A percentile compares a stretch with the other conserved stretches of the same genome.
Conservation (phyloP, 331 rosid species). For the Arachis monticola region DNA sequence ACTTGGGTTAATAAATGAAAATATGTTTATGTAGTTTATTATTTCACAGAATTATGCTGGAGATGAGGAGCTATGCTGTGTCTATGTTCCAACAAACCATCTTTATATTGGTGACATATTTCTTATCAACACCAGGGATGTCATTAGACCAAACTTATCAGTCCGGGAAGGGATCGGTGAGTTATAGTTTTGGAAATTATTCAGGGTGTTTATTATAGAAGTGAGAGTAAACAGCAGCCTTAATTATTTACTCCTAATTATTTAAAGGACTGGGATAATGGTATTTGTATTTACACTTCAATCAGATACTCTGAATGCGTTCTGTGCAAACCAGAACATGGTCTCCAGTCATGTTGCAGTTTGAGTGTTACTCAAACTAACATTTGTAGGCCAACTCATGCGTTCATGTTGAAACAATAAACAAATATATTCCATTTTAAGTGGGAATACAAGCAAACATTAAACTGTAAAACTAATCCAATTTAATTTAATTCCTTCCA, state of each 20-base stretch:
- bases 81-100: slow-evolving; percentile 98
- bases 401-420: slow-evolving; percentile 20
- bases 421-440: neutral
- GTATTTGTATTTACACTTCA: neutral
- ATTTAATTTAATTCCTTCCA: slow-evolving; percentile 1
- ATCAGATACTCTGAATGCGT: neutral
- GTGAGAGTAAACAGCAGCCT: neutral
- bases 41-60: slow-evolving; percentile 78
- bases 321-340: neutral
- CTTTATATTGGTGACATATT: slow-evolving; percentile 96
- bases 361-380: slow-evolving; percentile 12
- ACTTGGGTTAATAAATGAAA: neutral
- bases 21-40: slow-evolving; percentile 14
- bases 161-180: slow-evolving; percentile 99
- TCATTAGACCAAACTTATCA: slow-evolving; percentile 89
- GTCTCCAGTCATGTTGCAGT: neutral
- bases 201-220: slow-evolving; percentile 18
- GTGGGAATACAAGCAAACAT: neutral
- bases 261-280: neutral
- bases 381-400: slow-evolving; percentile 13
- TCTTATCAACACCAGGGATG: slow-evolving; percentile 83
- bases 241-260: slow-evolving; percentile 12
- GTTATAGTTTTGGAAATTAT: slow-evolving; percentile 40
- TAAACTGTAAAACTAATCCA: neutral
- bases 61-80: slow-evolving; percentile 96